Conservation (phyloP, 1,284 basidiomycete genomes). For the Ustilago nuda region DNA sequence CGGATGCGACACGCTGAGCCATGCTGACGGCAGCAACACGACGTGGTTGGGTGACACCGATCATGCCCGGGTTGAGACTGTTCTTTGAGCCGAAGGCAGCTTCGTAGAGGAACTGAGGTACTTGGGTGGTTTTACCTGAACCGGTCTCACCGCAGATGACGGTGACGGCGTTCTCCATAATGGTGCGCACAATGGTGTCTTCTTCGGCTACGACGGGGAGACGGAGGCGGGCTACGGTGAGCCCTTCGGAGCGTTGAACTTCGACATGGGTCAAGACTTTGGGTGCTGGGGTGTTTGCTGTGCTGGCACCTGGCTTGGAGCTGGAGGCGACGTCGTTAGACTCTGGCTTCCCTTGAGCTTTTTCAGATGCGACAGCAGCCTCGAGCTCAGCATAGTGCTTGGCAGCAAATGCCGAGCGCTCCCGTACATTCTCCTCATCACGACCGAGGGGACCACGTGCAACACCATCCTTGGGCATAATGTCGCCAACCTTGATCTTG, state of each 20-base stretch:
- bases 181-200: constrained; percentile 90
- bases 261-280: constrained; percentile 73
- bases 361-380: constrained; percentile 24
- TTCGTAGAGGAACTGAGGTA: constrained; percentile 92
- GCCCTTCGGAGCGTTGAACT: constrained; percentile 78
- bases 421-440: constrained; percentile 32
- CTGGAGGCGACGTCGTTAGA: background rate
- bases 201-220: constrained; percentile 94
- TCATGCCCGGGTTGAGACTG: constrained; percentile 95
- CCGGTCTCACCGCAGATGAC: constrained; percentile 88
- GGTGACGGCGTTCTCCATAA: constrained; percentile 83
- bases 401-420: constrained; percentile 58
- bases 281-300: background rate
- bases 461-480: constrained; percentile 63
- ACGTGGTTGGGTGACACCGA: constrained; percentile 96
- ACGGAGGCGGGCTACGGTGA: constrained; percentile 81
- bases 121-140: constrained; percentile 97
- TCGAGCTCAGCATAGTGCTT: constrained; percentile 50
- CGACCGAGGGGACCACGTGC: constrained; percentile 66
- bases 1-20: constrained; percentile 88
- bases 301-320: background rate
- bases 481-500: constrained; percentile 59
- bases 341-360: background rate
- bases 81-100: constrained; percentile 89
- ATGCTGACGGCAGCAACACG: constrained; percentile 97